phyloP scores from a whole-genome alignment of 306 rosid genomes.

The Gynostemma pentaphyllum region DNA sequence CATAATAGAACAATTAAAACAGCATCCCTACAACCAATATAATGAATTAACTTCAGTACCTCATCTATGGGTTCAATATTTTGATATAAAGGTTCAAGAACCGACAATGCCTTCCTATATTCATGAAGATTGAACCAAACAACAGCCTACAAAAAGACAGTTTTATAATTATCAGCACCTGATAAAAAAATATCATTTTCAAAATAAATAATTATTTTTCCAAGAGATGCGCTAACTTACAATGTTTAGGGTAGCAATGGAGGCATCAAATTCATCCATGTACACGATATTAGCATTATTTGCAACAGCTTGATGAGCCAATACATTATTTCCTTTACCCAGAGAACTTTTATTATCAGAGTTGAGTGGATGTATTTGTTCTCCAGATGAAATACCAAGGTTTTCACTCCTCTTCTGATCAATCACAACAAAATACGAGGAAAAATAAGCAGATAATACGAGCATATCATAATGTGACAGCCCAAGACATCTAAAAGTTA shows the following conservation, averaged over 20 bases:
- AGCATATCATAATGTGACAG: neutral
- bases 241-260: conserved; percentile 42
- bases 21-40: conserved; percentile 8
- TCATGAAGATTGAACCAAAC: conserved; percentile 94
- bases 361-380: conserved; percentile 48
- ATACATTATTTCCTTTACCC: conserved; percentile 53
- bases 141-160: conserved; percentile 42
- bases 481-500: neutral
- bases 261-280: conserved; percentile 77
- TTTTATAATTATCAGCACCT: neutral
- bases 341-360: conserved; percentile 45
- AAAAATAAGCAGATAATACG: conserved; percentile 16
- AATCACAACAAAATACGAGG: conserved; percentile 18
- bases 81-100: conserved; percentile 87
- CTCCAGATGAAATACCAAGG: conserved; percentile 53
- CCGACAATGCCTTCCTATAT: conserved; percentile 60
- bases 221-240: conserved; percentile 13
- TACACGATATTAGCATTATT: conserved; percentile 31
- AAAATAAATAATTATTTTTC: neutral
- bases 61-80: conserved; percentile 86
- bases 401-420: conserved; percentile 62
- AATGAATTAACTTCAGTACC: conserved; percentile 35
- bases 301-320: conserved; percentile 36
- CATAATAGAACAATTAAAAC: conserved; percentile 13
- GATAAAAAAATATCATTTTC: conserved; percentile 4